Conservation (phyloP, 2,329 filamentous ascomycete genomes). For the Penicillium italicum region DNA sequence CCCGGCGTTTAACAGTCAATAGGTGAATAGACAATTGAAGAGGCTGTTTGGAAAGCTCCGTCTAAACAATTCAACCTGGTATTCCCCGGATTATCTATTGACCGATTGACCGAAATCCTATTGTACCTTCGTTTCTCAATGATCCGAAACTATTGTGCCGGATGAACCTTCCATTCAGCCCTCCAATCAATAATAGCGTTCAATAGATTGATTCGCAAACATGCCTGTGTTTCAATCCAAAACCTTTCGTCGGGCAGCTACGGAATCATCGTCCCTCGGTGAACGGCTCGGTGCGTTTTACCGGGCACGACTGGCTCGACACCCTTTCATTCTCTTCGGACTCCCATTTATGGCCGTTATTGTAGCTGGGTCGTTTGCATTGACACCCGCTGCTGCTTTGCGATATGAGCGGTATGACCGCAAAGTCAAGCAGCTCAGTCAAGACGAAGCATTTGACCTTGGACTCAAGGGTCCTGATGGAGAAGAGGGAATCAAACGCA, state of each 20-base stretch:
- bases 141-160: background rate
- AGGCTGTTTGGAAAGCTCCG: constrained; percentile 12
- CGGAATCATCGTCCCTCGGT: constrained; percentile 52
- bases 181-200: background rate
- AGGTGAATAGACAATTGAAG: background rate
- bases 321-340: constrained; percentile 89
- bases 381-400: constrained; percentile 89
- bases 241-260: constrained; percentile 61
- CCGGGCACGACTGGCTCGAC: constrained; percentile 67
- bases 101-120: constrained; percentile 6
- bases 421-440: constrained; percentile 77
- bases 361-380: constrained; percentile 84
- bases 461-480: constrained; percentile 62
- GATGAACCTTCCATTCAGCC: background rate
- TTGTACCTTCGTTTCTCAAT: background rate
- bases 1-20: background rate
- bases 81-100: constrained; percentile 19
- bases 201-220: constrained; percentile 5
- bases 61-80: constrained; percentile 22
- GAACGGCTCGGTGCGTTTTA: constrained; percentile 72
- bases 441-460: constrained; percentile 82
- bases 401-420: constrained; percentile 92
- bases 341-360: constrained; percentile 89
- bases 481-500: constrained; percentile 69
- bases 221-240: constrained; percentile 67